These are phyloP conservation scores for Balakata baccata DNA, from an alignment of 345 rosid species.

Conservation along the genomic window DNA sequence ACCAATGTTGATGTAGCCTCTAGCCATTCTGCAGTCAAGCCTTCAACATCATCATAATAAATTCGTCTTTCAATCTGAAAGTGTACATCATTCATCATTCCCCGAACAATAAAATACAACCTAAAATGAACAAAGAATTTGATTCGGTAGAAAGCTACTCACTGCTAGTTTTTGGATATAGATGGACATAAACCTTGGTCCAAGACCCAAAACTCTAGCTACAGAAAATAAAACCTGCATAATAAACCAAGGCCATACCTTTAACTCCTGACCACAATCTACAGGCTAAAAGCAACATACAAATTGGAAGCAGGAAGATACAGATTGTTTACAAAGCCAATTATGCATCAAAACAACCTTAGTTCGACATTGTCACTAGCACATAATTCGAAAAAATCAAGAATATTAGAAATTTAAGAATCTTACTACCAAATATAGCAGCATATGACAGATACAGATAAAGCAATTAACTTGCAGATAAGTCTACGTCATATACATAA, in stretches of 20 bases:
- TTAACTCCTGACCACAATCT: not conserved
- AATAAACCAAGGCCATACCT: not conserved
- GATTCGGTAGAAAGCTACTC: slow-evolving; percentile 26
- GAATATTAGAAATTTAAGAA: not conserved
- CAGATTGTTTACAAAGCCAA: not conserved
- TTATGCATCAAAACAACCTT: not conserved
- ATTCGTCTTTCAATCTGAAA: slow-evolving; percentile 77
- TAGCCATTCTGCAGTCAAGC: slow-evolving; percentile 70
- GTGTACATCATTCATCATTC: not conserved
- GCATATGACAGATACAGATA: not conserved
- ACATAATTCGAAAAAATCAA: not conserved
- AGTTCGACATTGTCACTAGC: not conserved
- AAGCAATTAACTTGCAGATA: not conserved
- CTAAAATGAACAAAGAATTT: not conserved
- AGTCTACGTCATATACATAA: not conserved
- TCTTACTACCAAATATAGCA: not conserved
- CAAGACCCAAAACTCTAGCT: slow-evolving; percentile 80
- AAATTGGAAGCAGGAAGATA: not conserved
- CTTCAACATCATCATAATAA: slow-evolving; percentile 75
- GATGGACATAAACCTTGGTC: slow-evolving; percentile 83
- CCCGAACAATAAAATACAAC: not conserved
- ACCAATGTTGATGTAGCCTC: slow-evolving; percentile 78
- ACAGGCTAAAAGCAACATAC: not conserved
- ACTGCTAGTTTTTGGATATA: slow-evolving; percentile 74
- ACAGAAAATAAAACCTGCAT: slow-evolving; percentile 66